Base-by-base conservation (phyloP, 352 stramenopile species). In the Globisporangium emineosum region DNA sequence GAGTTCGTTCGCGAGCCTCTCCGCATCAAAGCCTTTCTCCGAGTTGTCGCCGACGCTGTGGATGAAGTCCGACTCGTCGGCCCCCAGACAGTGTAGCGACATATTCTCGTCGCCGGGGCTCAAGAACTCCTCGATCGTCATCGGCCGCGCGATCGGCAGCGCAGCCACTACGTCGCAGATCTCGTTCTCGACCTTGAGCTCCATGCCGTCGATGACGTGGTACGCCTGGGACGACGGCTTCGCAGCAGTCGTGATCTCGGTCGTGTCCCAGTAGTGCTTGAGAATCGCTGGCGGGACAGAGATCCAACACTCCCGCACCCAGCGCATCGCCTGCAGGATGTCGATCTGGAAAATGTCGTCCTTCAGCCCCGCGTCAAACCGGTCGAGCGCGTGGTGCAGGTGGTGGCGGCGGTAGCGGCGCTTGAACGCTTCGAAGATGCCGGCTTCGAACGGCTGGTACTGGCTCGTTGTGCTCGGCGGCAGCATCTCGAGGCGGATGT, bases 331-430 rank as follows among this genome's bases (percentile, higher is more conserved):
- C 58, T 86, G 78, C 21, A 81, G 30, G 56, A 73, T 64, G 7
- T 81, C 78, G 25, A 88, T 69, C 32, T 72, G 55, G 52, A 84
- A 86, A 7, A 88, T 51, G 29, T 73, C 76, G 47, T 77, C 66
- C n/a, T 75, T 53, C n/a, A 66, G 49, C 0, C 70, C 76, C n/a
- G 72, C 76, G 47, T 85, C 78, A 42, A 77, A 79, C 27, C 71
- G 75, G 33, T 88, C 78, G 42, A 86, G 68, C 43, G 75, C 76
- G 63, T 85, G 78, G 40, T 79, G 64, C 69, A 85, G 71, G 60
- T 84, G 76, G 62, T 85, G 79, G 32, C 78, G 70, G 2, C 75
- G 74, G 70, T 83, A 87, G 45, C 77, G 66, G 10, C 72, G 72
- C 68, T 88, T 88, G 65, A 88, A 82, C 45, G 71, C 67, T 51